These are phyloP conservation scores for Beauveria scarabaeidicola DNA, from an alignment of 2,329 filamentous ascomycete species.

Conservation along the genomic window DNA sequence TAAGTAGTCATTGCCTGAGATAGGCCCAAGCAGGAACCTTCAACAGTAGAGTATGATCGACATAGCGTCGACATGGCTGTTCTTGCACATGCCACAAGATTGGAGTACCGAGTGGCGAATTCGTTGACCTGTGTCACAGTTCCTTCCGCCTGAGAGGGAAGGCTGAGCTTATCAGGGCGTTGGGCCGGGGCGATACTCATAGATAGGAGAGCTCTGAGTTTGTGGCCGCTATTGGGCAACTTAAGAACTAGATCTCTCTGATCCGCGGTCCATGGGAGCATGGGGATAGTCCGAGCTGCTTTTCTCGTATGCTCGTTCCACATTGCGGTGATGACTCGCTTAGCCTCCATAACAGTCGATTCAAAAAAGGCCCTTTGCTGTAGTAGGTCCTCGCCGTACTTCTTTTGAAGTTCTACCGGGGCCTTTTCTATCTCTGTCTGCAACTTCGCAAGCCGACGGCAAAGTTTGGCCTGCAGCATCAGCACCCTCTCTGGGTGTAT, in stretches of 20 bases:
- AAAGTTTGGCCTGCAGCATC: conserved; percentile 38
- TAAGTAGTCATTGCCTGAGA: background rate
- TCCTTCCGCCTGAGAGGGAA: background rate
- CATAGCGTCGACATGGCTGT: background rate
- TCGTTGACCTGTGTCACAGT: background rate
- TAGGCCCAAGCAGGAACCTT: background rate
- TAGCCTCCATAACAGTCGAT: conserved; percentile 13
- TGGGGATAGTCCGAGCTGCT: conserved; percentile 30
- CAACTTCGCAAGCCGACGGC: conserved; percentile 49
- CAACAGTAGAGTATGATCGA: background rate
- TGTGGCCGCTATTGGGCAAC: background rate
- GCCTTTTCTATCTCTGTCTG: conserved; percentile 22
- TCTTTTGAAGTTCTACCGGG: background rate
- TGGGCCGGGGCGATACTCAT: background rate
- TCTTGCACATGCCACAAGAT: background rate
- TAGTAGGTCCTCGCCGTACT: background rate
- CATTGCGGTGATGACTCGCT: conserved; percentile 20
- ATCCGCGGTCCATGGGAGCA: conserved; percentile 30
- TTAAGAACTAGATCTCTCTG: conserved; percentile 23
- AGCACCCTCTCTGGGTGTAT: conserved; percentile 16
- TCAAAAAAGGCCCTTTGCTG: background rate
- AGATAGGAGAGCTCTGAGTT: background rate
- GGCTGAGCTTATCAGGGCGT: background rate
- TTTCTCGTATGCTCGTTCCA: conserved; percentile 34
- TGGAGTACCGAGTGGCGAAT: background rate